Conservation (phyloP, 108 stramenopile genomes). For the Mediolabrus comicus region DNA sequence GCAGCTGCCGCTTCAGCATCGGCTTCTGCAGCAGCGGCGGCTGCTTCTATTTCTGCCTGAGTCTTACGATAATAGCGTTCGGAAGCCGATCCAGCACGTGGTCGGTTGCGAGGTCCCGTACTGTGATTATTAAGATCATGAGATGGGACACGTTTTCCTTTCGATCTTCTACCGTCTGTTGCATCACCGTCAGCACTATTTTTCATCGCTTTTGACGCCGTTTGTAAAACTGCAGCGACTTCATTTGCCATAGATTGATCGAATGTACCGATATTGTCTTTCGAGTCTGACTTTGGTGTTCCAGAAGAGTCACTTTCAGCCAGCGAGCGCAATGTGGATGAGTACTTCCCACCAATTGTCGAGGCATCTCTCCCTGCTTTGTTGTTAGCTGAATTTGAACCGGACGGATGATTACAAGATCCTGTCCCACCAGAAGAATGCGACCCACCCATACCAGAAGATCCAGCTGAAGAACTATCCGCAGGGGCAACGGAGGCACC, state of each 20-base stretch:
- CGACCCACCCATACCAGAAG: conserved; percentile 16
- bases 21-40: conserved; percentile 56
- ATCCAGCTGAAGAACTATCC: neutral
- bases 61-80: conserved; percentile 38
- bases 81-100: conserved; percentile 26
- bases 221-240: conserved; percentile 60
- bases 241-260: conserved; percentile 59
- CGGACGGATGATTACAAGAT: neutral
- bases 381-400: conserved; percentile 1
- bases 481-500: conserved; percentile 37
- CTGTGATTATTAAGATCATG: conserved; percentile 6
- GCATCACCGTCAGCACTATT: conserved; percentile 25
- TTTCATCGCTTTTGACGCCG: conserved; percentile 50
- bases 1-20: conserved; percentile 90
- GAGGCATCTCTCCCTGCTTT: conserved; percentile 33
- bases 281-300: conserved; percentile 15
- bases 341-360: conserved; percentile 44
- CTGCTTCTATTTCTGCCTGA: conserved; percentile 50
- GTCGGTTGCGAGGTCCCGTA: neutral
- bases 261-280: conserved; percentile 38
- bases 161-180: conserved; percentile 21
- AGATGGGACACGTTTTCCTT: conserved; percentile 29
- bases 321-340: conserved; percentile 46
- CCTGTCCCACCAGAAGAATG: conserved; percentile 2
- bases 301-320: conserved; percentile 34